Conservation (phyloP, 2,329 filamentous ascomycete species). For the Aspergillus sp. region DNA sequence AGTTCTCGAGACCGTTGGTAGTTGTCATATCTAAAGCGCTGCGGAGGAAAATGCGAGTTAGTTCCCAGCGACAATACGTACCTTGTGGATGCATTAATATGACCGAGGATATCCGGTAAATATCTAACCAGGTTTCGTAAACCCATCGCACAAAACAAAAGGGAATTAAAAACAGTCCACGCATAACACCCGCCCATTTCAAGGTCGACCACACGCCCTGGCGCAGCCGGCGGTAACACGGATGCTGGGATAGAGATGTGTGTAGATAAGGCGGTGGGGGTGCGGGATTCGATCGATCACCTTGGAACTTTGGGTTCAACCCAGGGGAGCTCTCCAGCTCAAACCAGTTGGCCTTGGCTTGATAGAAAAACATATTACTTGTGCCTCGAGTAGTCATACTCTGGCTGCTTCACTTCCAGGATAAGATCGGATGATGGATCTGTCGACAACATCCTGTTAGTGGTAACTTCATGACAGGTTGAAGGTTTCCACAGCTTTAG, state of each 20-base stretch:
- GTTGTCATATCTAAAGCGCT: background rate
- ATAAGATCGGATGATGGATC: background rate
- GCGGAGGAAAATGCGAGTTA: background rate
- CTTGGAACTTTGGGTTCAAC: background rate
- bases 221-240: background rate
- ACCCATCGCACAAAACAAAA: background rate
- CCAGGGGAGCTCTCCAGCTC: background rate
- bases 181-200: background rate
- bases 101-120: background rate
- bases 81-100: background rate
- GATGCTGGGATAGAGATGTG: background rate
- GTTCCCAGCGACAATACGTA: background rate
- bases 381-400: background rate
- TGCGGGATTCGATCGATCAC: conserved; percentile 1
- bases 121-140: background rate
- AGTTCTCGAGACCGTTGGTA: background rate
- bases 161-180: background rate
- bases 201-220: background rate
- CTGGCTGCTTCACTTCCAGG: background rate
- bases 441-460: conserved; percentile 1
- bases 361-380: background rate
- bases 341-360: background rate
- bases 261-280: conserved; percentile 6
- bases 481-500: conserved; percentile 10
- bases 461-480: conserved; percentile 17